phyloP scores from a whole-genome alignment of 306 rosid genomes.

The Canavalia ensiformis region DNA sequence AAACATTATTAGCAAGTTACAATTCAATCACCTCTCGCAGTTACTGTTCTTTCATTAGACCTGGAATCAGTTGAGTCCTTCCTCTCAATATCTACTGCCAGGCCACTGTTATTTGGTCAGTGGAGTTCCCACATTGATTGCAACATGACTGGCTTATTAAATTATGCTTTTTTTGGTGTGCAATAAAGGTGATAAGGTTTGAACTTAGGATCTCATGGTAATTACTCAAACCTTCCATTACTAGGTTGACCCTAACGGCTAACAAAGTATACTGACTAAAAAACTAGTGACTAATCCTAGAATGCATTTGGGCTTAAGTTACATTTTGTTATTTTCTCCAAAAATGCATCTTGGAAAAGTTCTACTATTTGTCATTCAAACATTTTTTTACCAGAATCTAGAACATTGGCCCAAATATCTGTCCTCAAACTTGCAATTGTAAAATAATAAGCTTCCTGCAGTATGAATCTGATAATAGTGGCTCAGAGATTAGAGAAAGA shows the following conservation, averaged over 20 bases:
- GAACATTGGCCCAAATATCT: constrained; percentile 52
- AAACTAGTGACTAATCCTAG: neutral
- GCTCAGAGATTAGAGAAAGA: neutral
- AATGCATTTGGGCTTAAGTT: neutral
- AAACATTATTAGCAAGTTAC: constrained; percentile 16
- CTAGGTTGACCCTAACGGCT: no score
- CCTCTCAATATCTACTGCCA: neutral
- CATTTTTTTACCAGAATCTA: constrained; percentile 3
- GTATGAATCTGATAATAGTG: constrained; percentile 38
- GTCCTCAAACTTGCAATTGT: constrained; percentile 57
- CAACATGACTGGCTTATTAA: neutral
- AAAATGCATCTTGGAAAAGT: constrained; percentile 15
- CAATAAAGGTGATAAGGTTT: no score
- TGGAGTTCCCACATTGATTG: neutral
- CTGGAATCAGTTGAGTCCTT: neutral
- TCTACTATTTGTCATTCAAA: neutral
- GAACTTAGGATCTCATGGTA: no score
- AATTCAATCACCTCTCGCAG: constrained; percentile 4
- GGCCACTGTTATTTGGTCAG: neutral
- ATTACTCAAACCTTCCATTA: no score
- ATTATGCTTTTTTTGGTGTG: no score
- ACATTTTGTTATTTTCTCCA: neutral
- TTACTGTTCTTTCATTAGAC: constrained; percentile 19
- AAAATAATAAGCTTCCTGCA: constrained; percentile 52
- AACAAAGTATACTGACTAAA: neutral